A percentile compares a stretch with the other conserved stretches of the same genome.
phyloP scores from a whole-genome alignment of 345 rosid species.

The Camelina neglecta region DNA sequence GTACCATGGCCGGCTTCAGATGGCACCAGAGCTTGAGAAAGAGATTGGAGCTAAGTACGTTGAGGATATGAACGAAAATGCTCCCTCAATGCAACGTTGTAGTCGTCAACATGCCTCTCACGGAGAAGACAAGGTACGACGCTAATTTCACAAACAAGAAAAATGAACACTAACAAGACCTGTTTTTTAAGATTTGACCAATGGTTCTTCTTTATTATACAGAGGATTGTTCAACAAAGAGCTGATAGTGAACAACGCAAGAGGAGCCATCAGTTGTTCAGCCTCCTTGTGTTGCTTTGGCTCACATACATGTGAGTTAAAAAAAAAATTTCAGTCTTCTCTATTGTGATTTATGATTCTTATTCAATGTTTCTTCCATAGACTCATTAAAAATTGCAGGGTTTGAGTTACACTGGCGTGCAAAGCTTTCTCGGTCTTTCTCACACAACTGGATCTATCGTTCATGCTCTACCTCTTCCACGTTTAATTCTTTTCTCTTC shows the following conservation, averaged over 20 bases:
- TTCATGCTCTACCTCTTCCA: constrained; percentile 65
- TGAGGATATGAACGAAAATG: constrained; percentile 77
- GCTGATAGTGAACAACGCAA: constrained; percentile 87
- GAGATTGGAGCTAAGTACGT: constrained; percentile 74
- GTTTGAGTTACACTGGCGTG: constrained; percentile 61
- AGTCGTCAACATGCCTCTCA: constrained; percentile 87
- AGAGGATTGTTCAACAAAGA: constrained; percentile 87
- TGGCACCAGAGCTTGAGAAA: constrained; percentile 74
- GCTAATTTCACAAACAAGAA: background rate
- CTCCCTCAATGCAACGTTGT: constrained; percentile 86
- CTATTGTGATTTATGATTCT: background rate
- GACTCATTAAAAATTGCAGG: constrained; percentile 46
- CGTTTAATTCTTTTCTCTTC: constrained; percentile 66
- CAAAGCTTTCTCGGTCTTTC: constrained; percentile 64
- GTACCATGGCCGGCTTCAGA: constrained; percentile 80
- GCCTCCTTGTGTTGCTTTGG: constrained; percentile 38
- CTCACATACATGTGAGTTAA: constrained; percentile 42
- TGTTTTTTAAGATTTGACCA: constrained; percentile 9
- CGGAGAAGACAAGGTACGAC: constrained; percentile 75
- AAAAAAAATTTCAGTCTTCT: background rate
- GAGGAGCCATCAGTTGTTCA: constrained; percentile 73
- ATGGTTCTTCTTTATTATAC: constrained; percentile 7
- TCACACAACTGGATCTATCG: constrained; percentile 66
- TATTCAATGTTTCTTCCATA: constrained; percentile 13
- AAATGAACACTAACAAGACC: background rate